These are phyloP conservation scores for Gonium pectorale DNA, from an alignment of 139 green algal species.

Conservation along the genomic window DNA sequence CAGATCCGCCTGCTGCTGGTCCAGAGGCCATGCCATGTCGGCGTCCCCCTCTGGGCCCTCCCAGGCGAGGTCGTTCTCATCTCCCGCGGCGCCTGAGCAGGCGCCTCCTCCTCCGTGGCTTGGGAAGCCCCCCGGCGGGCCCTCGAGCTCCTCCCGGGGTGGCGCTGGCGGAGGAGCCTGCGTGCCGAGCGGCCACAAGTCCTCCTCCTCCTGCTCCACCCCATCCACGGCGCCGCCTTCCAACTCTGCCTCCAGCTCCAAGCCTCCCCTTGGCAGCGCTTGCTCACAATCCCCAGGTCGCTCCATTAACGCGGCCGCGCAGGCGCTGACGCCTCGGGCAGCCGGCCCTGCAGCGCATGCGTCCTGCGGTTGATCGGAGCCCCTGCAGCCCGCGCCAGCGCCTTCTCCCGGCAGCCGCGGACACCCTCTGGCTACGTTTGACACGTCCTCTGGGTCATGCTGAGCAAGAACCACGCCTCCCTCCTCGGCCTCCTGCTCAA, in stretches of 20 bases:
- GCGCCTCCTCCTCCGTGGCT: neutral
- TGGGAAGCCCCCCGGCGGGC: neutral
- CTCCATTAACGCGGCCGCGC: too few relatives aligned
- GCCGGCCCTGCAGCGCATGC: too few relatives aligned
- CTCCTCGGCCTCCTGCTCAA: neutral
- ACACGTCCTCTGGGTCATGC: neutral
- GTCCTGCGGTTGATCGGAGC: too few relatives aligned
- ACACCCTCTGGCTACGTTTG: neutral
- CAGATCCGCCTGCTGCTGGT: neutral
- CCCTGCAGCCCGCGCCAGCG: too few relatives aligned
- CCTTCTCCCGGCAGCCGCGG: too few relatives aligned
- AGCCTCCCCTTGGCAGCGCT: too few relatives aligned
- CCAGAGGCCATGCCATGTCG: neutral
- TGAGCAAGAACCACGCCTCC: neutral
- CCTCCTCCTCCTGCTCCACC: constrained; percentile 4
- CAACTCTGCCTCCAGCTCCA: too few relatives aligned
- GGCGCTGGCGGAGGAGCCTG: neutral
- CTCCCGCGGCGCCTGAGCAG: neutral
- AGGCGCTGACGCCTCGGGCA: too few relatives aligned
- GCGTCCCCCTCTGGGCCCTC: neutral
- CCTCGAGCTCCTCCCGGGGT: neutral
- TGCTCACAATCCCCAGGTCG: too few relatives aligned
- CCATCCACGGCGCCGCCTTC: too few relatives aligned
- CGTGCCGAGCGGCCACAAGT: neutral
- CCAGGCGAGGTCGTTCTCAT: neutral